Evolutionary conservation across 352 stramenopile genomes (phyloP), one percentile per base, ranked within the genome.

Genomic region (Thraustochytrium aureum): DNA sequence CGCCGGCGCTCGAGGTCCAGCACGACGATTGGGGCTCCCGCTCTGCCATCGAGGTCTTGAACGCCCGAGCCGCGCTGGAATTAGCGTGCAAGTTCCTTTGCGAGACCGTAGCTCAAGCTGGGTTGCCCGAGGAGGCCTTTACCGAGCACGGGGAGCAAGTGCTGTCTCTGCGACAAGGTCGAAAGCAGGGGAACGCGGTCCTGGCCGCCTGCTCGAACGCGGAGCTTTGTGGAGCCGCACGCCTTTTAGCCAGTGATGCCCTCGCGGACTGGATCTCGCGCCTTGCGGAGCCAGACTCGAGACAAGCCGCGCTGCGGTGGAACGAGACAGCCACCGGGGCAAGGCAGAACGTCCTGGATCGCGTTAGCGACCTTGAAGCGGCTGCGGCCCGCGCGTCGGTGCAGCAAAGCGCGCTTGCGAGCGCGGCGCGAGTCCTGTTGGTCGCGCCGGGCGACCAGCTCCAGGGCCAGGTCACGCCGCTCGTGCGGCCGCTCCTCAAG

Each of bases 261-360:
- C 47, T 56, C 17, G 47, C 22, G 2, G 41, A 54, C 39, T 79
- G 69, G 69, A 6, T 79, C 6, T 12, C 33, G 26, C 2, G 3
- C 6, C 69, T 79, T 20, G 30, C 33, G n/a, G 69, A n/a, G 56
- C 69, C 69, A n/a, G 30, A 7, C 5, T 79, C 69, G 22, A 32
- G 54, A 3, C 47, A 79, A 32, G 69, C 38, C n/a, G 69, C 69
- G 22, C 69, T 45, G 10, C 1, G 20, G 1, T 79, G 69, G 69
- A 79, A 79, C 61, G 52, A n/a, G 5, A 10, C 52, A n/a, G 67
- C 69, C 17, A 35, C 50, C 7, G 50, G 33, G 6, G 69, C 69
- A 30, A 45, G 50, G 14, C 32, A 72, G 20, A 35, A 47, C 37
- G 42, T 62, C 5, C 30, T 79, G 4, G 26, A 17, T 4, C 10